phyloP scores from a whole-genome alignment of 179 eudicot genomes.

The Kewa caespitosa region DNA sequence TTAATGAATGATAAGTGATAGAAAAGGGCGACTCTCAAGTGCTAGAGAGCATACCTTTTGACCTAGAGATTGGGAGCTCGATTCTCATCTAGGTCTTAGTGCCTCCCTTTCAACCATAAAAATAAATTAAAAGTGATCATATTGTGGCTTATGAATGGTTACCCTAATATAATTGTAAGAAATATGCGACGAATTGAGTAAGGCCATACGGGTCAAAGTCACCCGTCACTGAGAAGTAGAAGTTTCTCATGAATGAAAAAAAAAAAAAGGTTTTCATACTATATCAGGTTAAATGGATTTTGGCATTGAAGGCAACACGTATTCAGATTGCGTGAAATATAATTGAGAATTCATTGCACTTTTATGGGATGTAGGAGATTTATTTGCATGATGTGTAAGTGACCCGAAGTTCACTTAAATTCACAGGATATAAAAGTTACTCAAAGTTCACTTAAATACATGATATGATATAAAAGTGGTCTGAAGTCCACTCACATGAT shows the following conservation, averaged over 20 bases:
- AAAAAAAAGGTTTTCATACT: not conserved
- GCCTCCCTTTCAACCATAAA: too few relatives aligned
- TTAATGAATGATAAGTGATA: too few relatives aligned
- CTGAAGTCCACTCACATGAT: not conserved
- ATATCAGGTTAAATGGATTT: too few relatives aligned
- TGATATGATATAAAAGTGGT: not conserved
- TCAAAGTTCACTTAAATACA: not conserved
- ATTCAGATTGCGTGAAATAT: not conserved
- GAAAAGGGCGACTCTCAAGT: too few relatives aligned
- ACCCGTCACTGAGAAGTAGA: not conserved
- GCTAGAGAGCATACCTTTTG: too few relatives aligned
- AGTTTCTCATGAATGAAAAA: not conserved
- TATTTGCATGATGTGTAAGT: not conserved
- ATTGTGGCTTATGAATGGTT: too few relatives aligned
- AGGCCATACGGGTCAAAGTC: not conserved
- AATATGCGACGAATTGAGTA: not conserved
- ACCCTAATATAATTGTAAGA: not conserved
- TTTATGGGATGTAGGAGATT: too few relatives aligned
- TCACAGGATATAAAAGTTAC: not conserved
- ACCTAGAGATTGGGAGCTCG: too few relatives aligned
- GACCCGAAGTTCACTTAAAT: not conserved
- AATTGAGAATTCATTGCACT: too few relatives aligned
- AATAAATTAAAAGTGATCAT: not conserved
- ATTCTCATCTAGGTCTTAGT: too few relatives aligned
- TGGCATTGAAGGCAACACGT: not conserved